A percentile compares a stretch with the other conserved stretches of the same genome.
These are phyloP conservation scores for Monosporozyma siamensis DNA, from an alignment of 805 yeast species.

Conservation along the genomic window DNA sequence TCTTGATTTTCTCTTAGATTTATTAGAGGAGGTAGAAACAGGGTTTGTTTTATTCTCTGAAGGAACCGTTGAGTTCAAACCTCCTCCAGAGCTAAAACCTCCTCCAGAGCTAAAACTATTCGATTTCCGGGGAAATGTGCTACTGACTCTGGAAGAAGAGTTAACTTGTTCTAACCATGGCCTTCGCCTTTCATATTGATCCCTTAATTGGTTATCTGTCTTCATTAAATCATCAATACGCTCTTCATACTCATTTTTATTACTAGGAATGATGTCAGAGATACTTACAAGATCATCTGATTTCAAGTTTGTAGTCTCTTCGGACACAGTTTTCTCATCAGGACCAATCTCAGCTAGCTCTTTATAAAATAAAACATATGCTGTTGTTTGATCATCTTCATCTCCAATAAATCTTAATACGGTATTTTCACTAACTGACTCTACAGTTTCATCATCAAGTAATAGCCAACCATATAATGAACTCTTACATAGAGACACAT, in stretches of 20 bases:
- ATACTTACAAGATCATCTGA: background rate
- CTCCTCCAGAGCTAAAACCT: background rate
- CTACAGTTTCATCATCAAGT: slow-evolving; percentile 94
- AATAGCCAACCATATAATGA: slow-evolving; percentile 77
- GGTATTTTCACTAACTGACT: slow-evolving; percentile 70
- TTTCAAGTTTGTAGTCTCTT: background rate
- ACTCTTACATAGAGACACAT: slow-evolving; percentile 77
- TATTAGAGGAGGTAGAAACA: background rate
- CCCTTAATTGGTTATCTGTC: background rate
- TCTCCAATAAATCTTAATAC: slow-evolving; percentile 85
- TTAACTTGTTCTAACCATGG: background rate
- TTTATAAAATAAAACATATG: slow-evolving; percentile 79
- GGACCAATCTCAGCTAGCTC: slow-evolving; percentile 35
- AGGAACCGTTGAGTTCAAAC: background rate
- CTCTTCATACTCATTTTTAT: background rate
- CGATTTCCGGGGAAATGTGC: background rate
- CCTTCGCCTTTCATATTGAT: background rate
- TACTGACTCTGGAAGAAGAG: background rate
- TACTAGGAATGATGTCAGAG: background rate
- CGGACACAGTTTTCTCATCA: background rate
- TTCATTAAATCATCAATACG: background rate
- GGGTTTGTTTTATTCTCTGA: background rate
- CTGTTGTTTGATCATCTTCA: slow-evolving; percentile 79
- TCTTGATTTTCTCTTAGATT: background rate
- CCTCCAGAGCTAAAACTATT: background rate